These are phyloP conservation scores for Boletus patriciae DNA, from an alignment of 768 basidiomycete genomes.

Conservation along the genomic window DNA sequence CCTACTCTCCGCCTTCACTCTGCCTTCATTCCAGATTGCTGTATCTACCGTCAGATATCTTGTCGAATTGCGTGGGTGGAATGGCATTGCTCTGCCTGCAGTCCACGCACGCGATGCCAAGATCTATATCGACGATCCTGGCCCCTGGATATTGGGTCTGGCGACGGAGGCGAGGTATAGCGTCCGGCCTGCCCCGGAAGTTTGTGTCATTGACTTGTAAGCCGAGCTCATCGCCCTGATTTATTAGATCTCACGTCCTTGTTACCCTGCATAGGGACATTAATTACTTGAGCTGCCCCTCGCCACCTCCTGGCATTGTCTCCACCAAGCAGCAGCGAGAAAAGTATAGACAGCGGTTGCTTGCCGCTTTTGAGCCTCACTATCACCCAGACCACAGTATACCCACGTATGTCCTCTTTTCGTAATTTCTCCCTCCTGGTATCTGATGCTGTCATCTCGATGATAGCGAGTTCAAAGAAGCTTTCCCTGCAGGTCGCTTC, in stretches of 20 bases:
- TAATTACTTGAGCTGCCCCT: slow-evolving; percentile 80
- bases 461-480: slow-evolving; percentile 86
- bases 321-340: slow-evolving; percentile 81
- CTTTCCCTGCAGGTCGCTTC: slow-evolving; percentile 91
- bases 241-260: slow-evolving; percentile 5
- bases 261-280: slow-evolving; percentile 55
- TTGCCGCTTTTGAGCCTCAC: slow-evolving; percentile 79
- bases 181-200: slow-evolving; percentile 71
- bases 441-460: slow-evolving; percentile 6
- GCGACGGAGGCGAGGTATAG: slow-evolving; percentile 83
- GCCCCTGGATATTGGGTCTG: slow-evolving; percentile 94
- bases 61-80: slow-evolving; percentile 92
- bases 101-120: slow-evolving; percentile 89
- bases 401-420: slow-evolving; percentile 49
- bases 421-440: neutral
- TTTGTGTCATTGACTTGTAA: slow-evolving; percentile 85
- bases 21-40: slow-evolving; percentile 55
- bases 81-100: slow-evolving; percentile 77
- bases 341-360: slow-evolving; percentile 69
- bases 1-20: neutral
- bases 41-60: slow-evolving; percentile 91
- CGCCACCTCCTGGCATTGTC: slow-evolving; percentile 72
- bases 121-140: slow-evolving; percentile 94
- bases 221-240: slow-evolving; percentile 27
- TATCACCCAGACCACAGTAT: slow-evolving; percentile 89